Evolutionary conservation across 2,329 filamentous ascomycete genomes (phyloP), one percentile per base, ranked within the genome.

Genomic region (Oidium heveae): DNA sequence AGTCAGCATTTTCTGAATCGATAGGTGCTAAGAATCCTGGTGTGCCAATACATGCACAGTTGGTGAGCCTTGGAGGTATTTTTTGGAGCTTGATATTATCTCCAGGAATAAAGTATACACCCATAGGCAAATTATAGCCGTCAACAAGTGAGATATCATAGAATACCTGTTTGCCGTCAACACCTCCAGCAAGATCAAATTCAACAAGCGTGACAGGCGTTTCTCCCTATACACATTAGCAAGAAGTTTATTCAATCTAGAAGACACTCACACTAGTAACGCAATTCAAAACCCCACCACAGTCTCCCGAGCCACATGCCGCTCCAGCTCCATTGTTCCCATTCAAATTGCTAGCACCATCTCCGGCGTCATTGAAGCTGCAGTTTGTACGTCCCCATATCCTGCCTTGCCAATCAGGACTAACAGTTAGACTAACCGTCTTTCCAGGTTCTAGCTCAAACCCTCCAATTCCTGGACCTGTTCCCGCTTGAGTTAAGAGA

Each of bases 101-200:
- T 22, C 79, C 74, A 2, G 76, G 74, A 28, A 77, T 70, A 60
- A 79, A 75, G 55, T 73, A 71, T 63, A 78, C 76, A 33, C 76
- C 80, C 58, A 88, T 64, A 1, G 83, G 82, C 1, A 89, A 68
- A 63, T 89, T 89, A 72, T 89, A 89, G 52, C 85, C 85, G 63
- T 91, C 85, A 22, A 91, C 85, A 2, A 89, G 72, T 43, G 83
- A 87, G 58, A 91, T 84, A 66, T 91, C 85, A 68, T 88, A 89
- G 65, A 86, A 91, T 10, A 79, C 82, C 63, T 87, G 81, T 56
- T 64, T 67, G 52, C 70, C 69, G 22, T 71, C 70, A 46, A 73
- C 68, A 33, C 81, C 80, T 32, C 80, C 82, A 52, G 77, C 74
- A 16, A 89, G 73, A 55, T 82, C 86, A 67, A 91, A 88, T 64